phyloP scores from a whole-genome alignment of 495 filamentous ascomycete genomes.

The Aspergillus sclerotioniger region DNA sequence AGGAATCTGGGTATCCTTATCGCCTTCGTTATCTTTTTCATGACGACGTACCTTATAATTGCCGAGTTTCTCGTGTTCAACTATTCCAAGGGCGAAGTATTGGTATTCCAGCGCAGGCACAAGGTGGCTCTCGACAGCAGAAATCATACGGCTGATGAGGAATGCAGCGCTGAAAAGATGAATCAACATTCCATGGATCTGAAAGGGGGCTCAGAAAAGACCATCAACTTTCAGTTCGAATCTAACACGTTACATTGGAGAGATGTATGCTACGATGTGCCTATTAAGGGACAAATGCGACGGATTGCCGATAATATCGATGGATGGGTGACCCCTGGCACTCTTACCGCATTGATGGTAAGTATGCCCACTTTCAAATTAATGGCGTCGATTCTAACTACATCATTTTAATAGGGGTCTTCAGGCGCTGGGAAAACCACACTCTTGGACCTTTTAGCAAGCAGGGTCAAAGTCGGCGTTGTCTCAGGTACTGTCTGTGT shows the following conservation, averaged over 20 bases:
- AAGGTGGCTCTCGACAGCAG: neutral
- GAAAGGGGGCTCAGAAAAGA: no score
- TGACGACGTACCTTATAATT: constrained; percentile 33
- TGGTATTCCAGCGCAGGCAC: constrained; percentile 33
- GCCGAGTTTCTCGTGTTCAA: constrained; percentile 30
- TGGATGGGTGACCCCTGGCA: constrained; percentile 66
- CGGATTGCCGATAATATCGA: constrained; percentile 36
- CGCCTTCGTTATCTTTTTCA: constrained; percentile 56
- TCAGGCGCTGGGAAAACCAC: constrained; percentile 62
- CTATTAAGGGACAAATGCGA: constrained; percentile 5
- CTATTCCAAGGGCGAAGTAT: constrained; percentile 36
- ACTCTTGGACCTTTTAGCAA: constrained; percentile 44
- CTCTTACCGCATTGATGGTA: constrained; percentile 42
- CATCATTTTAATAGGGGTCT: constrained; percentile 53
- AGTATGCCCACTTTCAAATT: constrained; percentile 31
- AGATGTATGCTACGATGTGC: constrained; percentile 54
- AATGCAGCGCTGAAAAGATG: neutral
- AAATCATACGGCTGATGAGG: neutral
- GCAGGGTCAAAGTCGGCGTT: constrained; percentile 46
- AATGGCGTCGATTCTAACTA: constrained; percentile 58
- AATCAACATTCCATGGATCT: constrained; percentile 19
- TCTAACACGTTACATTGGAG: constrained; percentile 67
- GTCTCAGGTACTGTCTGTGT: constrained; percentile 51
- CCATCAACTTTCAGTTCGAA: constrained; percentile 38
- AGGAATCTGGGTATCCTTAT: constrained; percentile 59